Evolutionary conservation across 176 grass and related monocot species (phyloP).

Genomic region (Carex cristatella): DNA sequence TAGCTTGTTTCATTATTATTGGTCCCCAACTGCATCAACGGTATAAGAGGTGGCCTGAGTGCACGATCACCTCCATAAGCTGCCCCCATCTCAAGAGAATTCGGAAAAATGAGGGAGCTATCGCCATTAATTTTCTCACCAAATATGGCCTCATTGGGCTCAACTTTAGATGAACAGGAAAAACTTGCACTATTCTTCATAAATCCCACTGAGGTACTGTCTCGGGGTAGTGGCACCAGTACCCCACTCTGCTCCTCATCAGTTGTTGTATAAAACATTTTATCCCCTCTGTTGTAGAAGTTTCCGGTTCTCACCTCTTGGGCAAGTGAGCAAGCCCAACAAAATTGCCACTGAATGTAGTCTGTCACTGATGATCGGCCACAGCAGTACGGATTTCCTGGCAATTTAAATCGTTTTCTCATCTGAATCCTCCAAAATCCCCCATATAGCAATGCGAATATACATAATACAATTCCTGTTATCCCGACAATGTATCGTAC

Average conservation of each 20-base stretch:
- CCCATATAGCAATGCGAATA: slow-evolving; percentile 80
- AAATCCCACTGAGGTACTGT: neutral
- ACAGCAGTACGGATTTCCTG: slow-evolving; percentile 20
- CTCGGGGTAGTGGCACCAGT: slow-evolving; percentile 66
- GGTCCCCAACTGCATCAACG: slow-evolving; percentile 36
- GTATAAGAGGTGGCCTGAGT: slow-evolving; percentile 59
- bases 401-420: slow-evolving; percentile 82
- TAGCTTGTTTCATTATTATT: neutral
- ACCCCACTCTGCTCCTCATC: slow-evolving; percentile 39
- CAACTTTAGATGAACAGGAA: slow-evolving; percentile 65
- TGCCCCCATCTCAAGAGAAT: neutral
- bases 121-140: neutral
- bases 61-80: slow-evolving; percentile 16
- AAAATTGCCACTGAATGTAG: slow-evolving; percentile 27
- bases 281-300: slow-evolving; percentile 79
- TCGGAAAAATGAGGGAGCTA: neutral
- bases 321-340: no score
- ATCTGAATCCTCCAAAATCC: slow-evolving; percentile 89
- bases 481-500: slow-evolving; percentile 38
- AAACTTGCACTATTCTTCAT: slow-evolving; percentile 24
- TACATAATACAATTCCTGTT: slow-evolving; percentile 40
- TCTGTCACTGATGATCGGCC: slow-evolving; percentile 37
- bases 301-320: slow-evolving; percentile 78
- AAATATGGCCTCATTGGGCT: neutral
- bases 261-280: slow-evolving; percentile 35